Conservation (phyloP, 192 early-diverging fungal species). For the Coemansia sp. region DNA sequence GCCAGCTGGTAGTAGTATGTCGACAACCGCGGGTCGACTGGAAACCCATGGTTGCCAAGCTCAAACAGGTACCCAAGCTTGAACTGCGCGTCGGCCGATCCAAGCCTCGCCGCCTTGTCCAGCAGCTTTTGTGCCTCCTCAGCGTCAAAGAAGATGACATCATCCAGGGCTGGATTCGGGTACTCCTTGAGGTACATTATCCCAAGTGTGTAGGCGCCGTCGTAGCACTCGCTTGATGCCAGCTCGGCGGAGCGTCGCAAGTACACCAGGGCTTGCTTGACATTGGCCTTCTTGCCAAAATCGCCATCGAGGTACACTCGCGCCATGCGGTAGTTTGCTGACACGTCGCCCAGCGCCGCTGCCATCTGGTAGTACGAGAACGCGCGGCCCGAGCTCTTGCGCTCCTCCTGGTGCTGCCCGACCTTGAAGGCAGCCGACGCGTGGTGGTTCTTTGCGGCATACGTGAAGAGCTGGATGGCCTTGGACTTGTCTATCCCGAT, state of each 20-base stretch:
- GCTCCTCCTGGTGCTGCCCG: slow-evolving; percentile 61
- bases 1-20: slow-evolving; percentile 79
- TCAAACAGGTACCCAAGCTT: slow-evolving; percentile 79
- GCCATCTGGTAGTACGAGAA: slow-evolving; percentile 69
- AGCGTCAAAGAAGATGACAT: slow-evolving; percentile 67
- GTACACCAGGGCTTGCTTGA: slow-evolving; percentile 79
- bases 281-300: slow-evolving; percentile 62
- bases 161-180: slow-evolving; percentile 56
- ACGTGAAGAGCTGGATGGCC: slow-evolving; percentile 61
- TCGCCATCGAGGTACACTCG: slow-evolving; percentile 71
- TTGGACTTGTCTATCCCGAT: slow-evolving; percentile 60
- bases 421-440: slow-evolving; percentile 66
- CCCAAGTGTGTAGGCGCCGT: slow-evolving; percentile 74
- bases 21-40: slow-evolving; percentile 62
- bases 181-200: slow-evolving; percentile 75
- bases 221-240: slow-evolving; percentile 64
- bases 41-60: slow-evolving; percentile 69
- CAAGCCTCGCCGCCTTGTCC: slow-evolving; percentile 68
- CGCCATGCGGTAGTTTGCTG: slow-evolving; percentile 74
- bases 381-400: slow-evolving; percentile 60
- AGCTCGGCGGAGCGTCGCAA: slow-evolving; percentile 75
- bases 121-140: slow-evolving; percentile 73
- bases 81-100: slow-evolving; percentile 69
- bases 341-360: slow-evolving; percentile 61
- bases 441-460: slow-evolving; percentile 63